Base-by-base conservation (phyloP, 1,284 basidiomycete genomes). In the Apiotrichum domesticum region DNA sequence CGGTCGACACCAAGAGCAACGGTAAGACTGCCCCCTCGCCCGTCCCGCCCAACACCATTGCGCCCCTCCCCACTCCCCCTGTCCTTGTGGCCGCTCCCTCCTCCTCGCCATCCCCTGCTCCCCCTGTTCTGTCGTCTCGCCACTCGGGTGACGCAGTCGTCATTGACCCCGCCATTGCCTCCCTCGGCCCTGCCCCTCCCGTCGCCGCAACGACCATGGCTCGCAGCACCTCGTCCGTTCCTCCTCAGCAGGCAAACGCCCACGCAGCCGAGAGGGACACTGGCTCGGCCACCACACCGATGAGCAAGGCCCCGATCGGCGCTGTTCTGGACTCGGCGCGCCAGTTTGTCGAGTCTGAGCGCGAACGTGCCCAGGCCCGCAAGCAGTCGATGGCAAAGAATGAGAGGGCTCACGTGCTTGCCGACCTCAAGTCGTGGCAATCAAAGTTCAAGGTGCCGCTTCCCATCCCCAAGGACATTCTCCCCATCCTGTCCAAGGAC, bases 361-460 rank as follows among this genome's bases (percentile, higher is more conserved):
- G 87, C 70, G 87, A 94, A 68, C 83, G 88, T 54, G 78, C 94
- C 54, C 87, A 88, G 48, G 87, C 91, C 78, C 95, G 92, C 82
- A 86, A 90, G 77, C 89, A 92, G 68, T 87, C 87, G 29, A 79
- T 95, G 50, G 84, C 87, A 56, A 95, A 93, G 82, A 89, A 83
- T 70, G 95, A 97, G 74, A 63, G 73, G 46, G 71, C 74, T 34
- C 61, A 64, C 37, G 66, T 70, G 43, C 52, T 97, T 78, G 87
- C 91, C 10, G 94, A 98, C 51, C 80, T 98, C 51, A 84, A 92
- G 71, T 88, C 88, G 75, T 98, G 97, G 79, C 90, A 90, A 65
- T 83, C 88, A 72, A 87, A 78, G 63, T 98, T 98, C 85, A 96
- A 95, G 84, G 84, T 96, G 53, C 94, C 93, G 71, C 87, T 92